These are phyloP conservation scores for Trichoderma polysporum DNA, from an alignment of 2,329 filamentous ascomycete species.

Conservation along the genomic window DNA sequence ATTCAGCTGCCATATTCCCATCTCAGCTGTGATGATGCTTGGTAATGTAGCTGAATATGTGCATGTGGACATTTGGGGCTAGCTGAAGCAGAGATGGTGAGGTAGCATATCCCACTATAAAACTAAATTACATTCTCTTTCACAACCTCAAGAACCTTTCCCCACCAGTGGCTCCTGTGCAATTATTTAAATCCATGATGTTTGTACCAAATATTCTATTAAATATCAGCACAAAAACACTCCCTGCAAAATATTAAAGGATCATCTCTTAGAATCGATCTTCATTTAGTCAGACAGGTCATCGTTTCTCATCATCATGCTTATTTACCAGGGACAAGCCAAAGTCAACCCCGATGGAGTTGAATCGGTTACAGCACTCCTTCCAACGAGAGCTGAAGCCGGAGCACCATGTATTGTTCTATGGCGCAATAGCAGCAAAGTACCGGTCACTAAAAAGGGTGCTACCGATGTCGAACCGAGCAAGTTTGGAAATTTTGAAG, in stretches of 20 bases:
- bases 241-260: neutral
- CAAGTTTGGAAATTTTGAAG: neutral
- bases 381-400: neutral
- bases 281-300: neutral
- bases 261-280: neutral
- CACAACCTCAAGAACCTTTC: neutral
- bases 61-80: neutral
- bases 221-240: neutral
- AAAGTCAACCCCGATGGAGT: neutral
- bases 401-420: neutral
- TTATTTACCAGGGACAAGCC: neutral
- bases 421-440: neutral
- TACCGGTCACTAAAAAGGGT: neutral
- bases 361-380: neutral
- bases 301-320: neutral
- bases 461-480: neutral
- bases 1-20: neutral
- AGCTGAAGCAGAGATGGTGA: neutral
- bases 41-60: neutral
- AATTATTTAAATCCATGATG: too few relatives aligned
- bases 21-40: neutral
- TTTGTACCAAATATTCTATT: too few relatives aligned
- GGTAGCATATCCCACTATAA: neutral
- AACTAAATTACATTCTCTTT: neutral
- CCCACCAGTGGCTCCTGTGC: too few relatives aligned